Evolutionary conservation across 352 stramenopile genomes (phyloP), one percentile per base, ranked within the genome.

Genomic region (Proteromonas lacertae): DNA sequence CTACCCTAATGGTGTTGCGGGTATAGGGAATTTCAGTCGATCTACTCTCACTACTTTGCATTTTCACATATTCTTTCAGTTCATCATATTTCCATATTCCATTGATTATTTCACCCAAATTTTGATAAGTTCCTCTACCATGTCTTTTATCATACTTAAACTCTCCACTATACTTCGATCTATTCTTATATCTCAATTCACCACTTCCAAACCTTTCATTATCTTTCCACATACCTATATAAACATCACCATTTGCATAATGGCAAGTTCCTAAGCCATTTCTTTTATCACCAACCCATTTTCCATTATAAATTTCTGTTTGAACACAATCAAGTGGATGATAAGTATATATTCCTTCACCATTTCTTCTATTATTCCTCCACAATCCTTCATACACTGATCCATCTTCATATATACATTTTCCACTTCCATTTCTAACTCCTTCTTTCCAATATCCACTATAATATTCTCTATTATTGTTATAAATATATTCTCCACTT

Each of bases 161-260:
- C 4, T 18, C 5, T 22, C 30, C 30, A 9, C 12, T 12, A 21
- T 35, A 35, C 4, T 12, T 12, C 4, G 4, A 5, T 10, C 30
- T 12, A 21, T 35, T 35, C 5, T 35, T 4, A 31, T 64, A 69
- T 18, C 59, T 59, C 39, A 69, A 63, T 6, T 67, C 45, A 18
- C 63, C 63, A 29, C 47, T 34, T 6, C 63, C 59, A 32, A 69
- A 61, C 35, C 68, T 72, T 13, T 44, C 47, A 32, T 74, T 72
- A 19, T 53, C 43, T 9, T 41, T 39, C 61, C 61, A 75, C 32
- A 64, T 38, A 17, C 25, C 36, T 29, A 35, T 24, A 30, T 42
- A 42, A n/a, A 42, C 19, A 14, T 33, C 36, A 12, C 36, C 36
- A 16, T n/a, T 25, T 17, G 5, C 2, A 24, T 32, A 42, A 2